phyloP scores from a whole-genome alignment of 2,329 filamentous ascomycete species.

The Zymoseptoria brevis region DNA sequence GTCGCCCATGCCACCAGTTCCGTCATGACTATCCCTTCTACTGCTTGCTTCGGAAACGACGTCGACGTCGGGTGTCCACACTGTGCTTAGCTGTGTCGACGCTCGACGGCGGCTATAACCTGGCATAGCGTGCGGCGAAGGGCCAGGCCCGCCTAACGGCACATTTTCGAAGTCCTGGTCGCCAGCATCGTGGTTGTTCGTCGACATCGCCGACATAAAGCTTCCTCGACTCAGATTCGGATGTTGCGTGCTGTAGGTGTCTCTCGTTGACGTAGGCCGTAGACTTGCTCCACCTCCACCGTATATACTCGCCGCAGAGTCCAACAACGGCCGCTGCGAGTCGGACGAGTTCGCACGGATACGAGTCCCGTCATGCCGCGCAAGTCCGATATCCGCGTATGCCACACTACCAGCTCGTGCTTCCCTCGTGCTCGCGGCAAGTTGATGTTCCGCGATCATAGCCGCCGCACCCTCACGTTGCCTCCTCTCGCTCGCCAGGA shows the following conservation, averaged over 20 bases:
- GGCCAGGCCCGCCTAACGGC: slow-evolving; percentile 30
- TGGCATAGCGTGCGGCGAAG: slow-evolving; percentile 14
- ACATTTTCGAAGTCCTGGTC: slow-evolving; percentile 38
- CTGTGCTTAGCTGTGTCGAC: slow-evolving; percentile 18
- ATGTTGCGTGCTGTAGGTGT: slow-evolving; percentile 30
- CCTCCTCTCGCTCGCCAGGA: slow-evolving; percentile 43
- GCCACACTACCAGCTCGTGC: slow-evolving; percentile 66
- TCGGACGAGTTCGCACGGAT: slow-evolving; percentile 66
- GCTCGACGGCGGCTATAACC: slow-evolving; percentile 22
- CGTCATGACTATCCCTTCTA: not conserved
- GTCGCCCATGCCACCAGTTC: slow-evolving; percentile 23
- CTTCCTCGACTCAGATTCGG: slow-evolving; percentile 35
- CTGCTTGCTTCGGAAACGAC: not conserved
- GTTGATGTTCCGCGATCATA: slow-evolving; percentile 52
- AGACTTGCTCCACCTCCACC: slow-evolving; percentile 21
- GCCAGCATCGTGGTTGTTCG: slow-evolving; percentile 25
- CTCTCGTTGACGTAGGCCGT: slow-evolving; percentile 22
- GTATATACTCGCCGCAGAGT: slow-evolving; percentile 59
- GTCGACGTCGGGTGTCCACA: slow-evolving; percentile 24
- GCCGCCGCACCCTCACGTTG: slow-evolving; percentile 32
- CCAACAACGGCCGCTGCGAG: slow-evolving; percentile 65
- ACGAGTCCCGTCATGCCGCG: slow-evolving; percentile 63
- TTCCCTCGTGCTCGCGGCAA: slow-evolving; percentile 47
- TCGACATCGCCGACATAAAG: slow-evolving; percentile 36
- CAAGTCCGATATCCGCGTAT: slow-evolving; percentile 68